Percentiles rank a stretch among this genome's conserved stretches.
Evolutionary conservation across 2,329 filamentous ascomycete genomes (phyloP).

Genomic region (Cucurbitaria berberidis): DNA sequence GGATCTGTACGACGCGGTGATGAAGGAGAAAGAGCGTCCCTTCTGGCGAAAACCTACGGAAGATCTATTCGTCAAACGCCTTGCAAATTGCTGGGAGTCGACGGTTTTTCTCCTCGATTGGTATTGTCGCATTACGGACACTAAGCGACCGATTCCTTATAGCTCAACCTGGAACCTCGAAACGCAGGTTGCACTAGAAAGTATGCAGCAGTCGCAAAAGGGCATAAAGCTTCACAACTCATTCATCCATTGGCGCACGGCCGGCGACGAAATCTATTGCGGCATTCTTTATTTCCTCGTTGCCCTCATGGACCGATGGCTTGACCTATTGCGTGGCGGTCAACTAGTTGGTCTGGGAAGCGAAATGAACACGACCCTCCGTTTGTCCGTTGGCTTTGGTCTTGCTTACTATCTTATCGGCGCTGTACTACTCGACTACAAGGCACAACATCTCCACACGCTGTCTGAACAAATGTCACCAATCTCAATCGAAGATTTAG

Average conservation of each 20-base stretch:
- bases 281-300: slow-evolving; percentile 62
- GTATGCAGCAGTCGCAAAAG: slow-evolving; percentile 60
- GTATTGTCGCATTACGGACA: slow-evolving; percentile 58
- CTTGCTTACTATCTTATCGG: slow-evolving; percentile 64
- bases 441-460: slow-evolving; percentile 59
- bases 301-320: slow-evolving; percentile 63
- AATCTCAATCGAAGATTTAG: slow-evolving; percentile 49
- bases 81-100: slow-evolving; percentile 60
- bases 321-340: slow-evolving; percentile 56
- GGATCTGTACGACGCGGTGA: slow-evolving; percentile 54
- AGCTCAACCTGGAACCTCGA: slow-evolving; percentile 66
- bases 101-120: slow-evolving; percentile 62
- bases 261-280: slow-evolving; percentile 61
- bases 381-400: slow-evolving; percentile 61
- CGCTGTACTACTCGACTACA: slow-evolving; percentile 62
- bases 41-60: slow-evolving; percentile 52
- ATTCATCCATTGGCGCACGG: slow-evolving; percentile 65
- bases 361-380: slow-evolving; percentile 44
- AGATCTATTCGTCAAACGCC: slow-evolving; percentile 56
- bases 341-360: slow-evolving; percentile 50
- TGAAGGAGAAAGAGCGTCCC: slow-evolving; percentile 52
- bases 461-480: slow-evolving; percentile 52
- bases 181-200: slow-evolving; percentile 61
- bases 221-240: slow-evolving; percentile 63
- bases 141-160: slow-evolving; percentile 59